Base-by-base conservation (phyloP, 495 filamentous ascomycete genomes). In the Hypoxylon intermedium region DNA sequence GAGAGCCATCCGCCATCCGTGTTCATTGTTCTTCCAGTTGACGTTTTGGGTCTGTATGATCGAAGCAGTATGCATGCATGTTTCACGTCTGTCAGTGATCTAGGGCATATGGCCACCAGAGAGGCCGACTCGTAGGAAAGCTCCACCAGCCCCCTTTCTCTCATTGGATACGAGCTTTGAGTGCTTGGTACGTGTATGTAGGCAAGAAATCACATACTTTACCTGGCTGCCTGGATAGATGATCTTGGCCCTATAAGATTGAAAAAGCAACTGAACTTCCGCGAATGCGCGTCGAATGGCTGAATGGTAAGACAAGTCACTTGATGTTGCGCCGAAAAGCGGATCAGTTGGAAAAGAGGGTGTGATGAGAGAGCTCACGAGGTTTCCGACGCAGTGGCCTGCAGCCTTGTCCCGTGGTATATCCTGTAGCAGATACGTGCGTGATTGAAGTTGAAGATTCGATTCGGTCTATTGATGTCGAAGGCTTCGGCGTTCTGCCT, bases 281-380 rank as follows among this genome's bases (percentile, higher is more conserved):
- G 28, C n/a, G 24, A 38, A n/a, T n/a, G n/a, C n/a, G n/a, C n/a
- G n/a, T 45, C 50, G 18, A 49, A 42, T 57, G 7, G 23, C 31
- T 13, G 6, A 34, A 58, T 57, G 60, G 46, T 28, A 50, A 28
- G 41, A 46, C 18, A 53, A 37, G 57, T 65, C 62, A 65, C 44
- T 65, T 65, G 62, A 60, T 31, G 50, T 40, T 44, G 37, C 38
- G 45, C 34, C 31, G 45, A 55, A 52, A 53, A 65, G 62, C 51
- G 55, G 56, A 59, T 37, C 23, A 20, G 26, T 58, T 21, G 16
- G 41, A n/a, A 18, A 38, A 60, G 56, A 65, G 62, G 62, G 62
- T 65, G 62, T 65, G 62, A 41, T 55, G 56, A 18, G 28, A 44
- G 52, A 56, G 62, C 46, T 65, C 62, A 65, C 62, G 62, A 56